Conservation (phyloP, 441 rosid species). For the Aleurites moluccanus region DNA sequence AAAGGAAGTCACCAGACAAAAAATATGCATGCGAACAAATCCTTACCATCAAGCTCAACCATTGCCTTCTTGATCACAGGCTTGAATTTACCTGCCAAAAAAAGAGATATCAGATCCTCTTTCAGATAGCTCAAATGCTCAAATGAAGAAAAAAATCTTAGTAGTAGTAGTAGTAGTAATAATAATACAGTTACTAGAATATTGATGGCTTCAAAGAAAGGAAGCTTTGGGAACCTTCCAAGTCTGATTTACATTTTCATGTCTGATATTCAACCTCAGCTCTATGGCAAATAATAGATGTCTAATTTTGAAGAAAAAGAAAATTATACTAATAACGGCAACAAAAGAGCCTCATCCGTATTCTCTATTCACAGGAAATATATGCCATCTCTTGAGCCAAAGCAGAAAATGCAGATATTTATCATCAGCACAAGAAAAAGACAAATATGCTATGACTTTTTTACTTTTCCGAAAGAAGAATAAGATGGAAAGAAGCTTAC, state of each 20-base stretch:
- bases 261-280: not conserved
- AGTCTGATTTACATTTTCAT: not conserved
- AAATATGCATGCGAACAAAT: not conserved
- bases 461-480: not conserved
- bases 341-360: not conserved
- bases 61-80: slow-evolving; percentile 99
- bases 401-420: not conserved
- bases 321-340: not conserved
- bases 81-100: slow-evolving; percentile 74
- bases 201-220: not conserved
- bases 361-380: not conserved
- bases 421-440: not conserved
- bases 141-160: not conserved
- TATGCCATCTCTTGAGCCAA: not conserved
- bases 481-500: slow-evolving; percentile 32
- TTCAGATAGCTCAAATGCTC: not conserved
- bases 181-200: not conserved
- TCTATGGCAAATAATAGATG: not conserved
- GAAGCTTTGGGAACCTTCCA: not conserved
- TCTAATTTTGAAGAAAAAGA: not conserved
- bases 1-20: not conserved
- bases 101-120: not conserved
- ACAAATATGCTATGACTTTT: not conserved
- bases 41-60: slow-evolving; percentile 93
- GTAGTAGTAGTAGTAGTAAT: not conserved